Conservation (phyloP, 257 asterid genomes). For the Salvia hispanica region DNA sequence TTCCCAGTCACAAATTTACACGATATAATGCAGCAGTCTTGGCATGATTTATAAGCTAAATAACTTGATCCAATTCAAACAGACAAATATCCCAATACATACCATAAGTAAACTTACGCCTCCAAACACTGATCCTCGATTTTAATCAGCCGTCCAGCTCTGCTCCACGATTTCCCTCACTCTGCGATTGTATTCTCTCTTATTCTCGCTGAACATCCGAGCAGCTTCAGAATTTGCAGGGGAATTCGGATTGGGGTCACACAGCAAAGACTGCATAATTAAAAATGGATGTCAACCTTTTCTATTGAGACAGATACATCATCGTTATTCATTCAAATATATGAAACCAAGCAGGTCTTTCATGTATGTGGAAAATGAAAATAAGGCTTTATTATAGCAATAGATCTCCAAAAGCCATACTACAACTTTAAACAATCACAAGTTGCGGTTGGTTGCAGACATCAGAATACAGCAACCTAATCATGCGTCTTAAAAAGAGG, state of each 20-base stretch:
- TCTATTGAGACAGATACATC: not conserved
- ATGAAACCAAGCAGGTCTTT: not conserved
- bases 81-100: constrained; percentile 11
- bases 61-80: constrained; percentile 25
- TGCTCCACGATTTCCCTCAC: constrained; percentile 81
- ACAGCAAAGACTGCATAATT: constrained; percentile 64
- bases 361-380: not conserved
- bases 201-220: constrained; percentile 76
- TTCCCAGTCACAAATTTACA: constrained; percentile 36
- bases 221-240: constrained; percentile 94
- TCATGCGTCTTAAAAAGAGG: too few species aligned
- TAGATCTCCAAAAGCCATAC: not conserved
- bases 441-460: too few species aligned
- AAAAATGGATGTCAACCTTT: not conserved
- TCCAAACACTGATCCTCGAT: not conserved
- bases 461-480: too few species aligned
- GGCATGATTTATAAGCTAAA: constrained; percentile 28
- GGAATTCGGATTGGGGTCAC: constrained; percentile 90
- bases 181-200: constrained; percentile 78
- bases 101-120: not conserved
- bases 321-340: too few species aligned
- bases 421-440: not conserved
- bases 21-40: constrained; percentile 29
- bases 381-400: not conserved
- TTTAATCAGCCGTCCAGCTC: constrained; percentile 88